Evolutionary conservation across 805 yeast genomes (phyloP), one percentile per base, ranked within the genome.

Genomic region (Wickerhamiella qilinensis): DNA sequence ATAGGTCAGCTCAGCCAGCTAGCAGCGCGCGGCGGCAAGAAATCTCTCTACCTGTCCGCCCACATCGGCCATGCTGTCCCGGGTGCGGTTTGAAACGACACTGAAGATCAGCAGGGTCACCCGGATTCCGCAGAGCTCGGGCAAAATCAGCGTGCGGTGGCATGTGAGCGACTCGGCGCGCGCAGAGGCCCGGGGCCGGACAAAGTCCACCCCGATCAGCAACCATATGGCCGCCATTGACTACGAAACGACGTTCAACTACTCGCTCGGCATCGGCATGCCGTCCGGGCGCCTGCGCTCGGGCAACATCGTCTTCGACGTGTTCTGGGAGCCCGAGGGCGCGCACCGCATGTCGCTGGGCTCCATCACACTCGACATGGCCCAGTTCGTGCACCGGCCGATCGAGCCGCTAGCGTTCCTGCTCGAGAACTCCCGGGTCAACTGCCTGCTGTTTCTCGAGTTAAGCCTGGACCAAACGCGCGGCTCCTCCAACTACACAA

Each of bases 41-140:
- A n/a, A n/a, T n/a, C n/a, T n/a, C n/a, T n/a, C n/a, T n/a, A n/a
- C n/a, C n/a, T n/a, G n/a, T n/a, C n/a, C n/a, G n/a, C n/a, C n/a
- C n/a, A n/a, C n/a, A n/a, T n/a, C n/a, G n/a, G 25, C 17, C 35
- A 32, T 32, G 24, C 24, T 32, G 8, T 32, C 42, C 12, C 80
- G 41, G 62, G 64, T 83, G 6, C 73, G 73, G 57, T 86, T 82
- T 56, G 60, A 70, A 36, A 63, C 83, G 30, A 55, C 64, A 17
- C 58, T 83, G 21, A 56, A 67, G 15, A 67, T 85, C 35, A 68
- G 71, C 39, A 93, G 82, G 45, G 61, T 88, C 35, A 68, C 77
- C n/a, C 86, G 86, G 50, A 70, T 88, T 21, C 97, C 97, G 1
- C 85, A 81, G 46, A 65, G 77, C 1, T 62, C 74, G 2, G 93